These are phyloP conservation scores for Phialophora chinensis DNA, from an alignment of 2,329 filamentous ascomycete species.

Conservation along the genomic window DNA sequence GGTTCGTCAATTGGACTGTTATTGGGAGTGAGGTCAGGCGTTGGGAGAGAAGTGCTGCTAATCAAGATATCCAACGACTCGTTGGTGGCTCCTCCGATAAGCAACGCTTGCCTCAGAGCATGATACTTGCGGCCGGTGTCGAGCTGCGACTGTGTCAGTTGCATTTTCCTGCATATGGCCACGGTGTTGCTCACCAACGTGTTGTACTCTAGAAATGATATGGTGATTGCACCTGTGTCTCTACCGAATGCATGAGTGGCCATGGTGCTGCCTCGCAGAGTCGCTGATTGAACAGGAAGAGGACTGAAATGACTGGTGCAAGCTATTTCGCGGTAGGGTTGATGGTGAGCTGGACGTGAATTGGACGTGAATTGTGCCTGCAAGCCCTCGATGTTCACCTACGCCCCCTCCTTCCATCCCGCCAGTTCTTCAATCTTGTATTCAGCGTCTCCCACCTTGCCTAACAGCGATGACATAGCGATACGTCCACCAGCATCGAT, in stretches of 20 bases:
- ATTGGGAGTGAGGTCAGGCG: not conserved
- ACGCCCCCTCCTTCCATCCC: not conserved
- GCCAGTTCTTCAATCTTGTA: not conserved
- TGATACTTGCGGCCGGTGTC: constrained; percentile 19
- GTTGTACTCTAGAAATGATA: constrained; percentile 22
- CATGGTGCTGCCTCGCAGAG: not conserved
- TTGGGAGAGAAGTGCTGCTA: constrained; percentile 15
- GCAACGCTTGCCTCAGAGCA: constrained; percentile 29
- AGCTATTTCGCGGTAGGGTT: not conserved
- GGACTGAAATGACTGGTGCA: not conserved
- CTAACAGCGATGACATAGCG: not conserved
- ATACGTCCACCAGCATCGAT: not conserved
- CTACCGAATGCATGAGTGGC: constrained; percentile 5
- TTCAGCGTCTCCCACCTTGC: not conserved
- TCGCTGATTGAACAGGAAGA: not conserved
- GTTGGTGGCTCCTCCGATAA: constrained; percentile 22
- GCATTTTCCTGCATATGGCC: not conserved
- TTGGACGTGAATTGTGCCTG: not conserved
- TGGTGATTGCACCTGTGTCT: constrained; percentile 19
- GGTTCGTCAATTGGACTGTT: constrained; percentile 2
- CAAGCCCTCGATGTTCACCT: not conserved
- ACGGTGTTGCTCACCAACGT: constrained; percentile 16
- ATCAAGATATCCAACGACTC: constrained; percentile 30
- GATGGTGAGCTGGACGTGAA: not conserved
- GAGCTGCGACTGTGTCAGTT: constrained; percentile 8